Base-by-base conservation (phyloP, 2,329 filamentous ascomycete genomes). In the Chaetomiaceae sp. region DNA sequence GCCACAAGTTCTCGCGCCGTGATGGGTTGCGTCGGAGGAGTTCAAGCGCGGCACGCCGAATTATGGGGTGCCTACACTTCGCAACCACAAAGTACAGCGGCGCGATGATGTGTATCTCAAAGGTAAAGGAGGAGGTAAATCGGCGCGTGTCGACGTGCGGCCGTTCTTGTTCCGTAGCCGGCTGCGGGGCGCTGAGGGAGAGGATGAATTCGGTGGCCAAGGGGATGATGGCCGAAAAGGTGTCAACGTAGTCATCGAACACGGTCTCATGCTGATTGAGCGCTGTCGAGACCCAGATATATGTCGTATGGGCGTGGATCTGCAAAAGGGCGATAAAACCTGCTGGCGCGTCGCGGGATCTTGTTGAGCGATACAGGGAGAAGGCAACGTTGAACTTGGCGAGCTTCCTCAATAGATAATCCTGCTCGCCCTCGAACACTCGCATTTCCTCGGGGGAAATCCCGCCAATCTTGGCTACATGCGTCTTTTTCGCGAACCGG, bases 101-200 rank as follows among this genome's bases (percentile, higher is more conserved):
- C 0, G 68, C 64, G 20, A 72, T 60, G 0, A 71, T 44, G 17
- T 69, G 67, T 11, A 67, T 69, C 32, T 72, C 68, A 37, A 72
- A 72, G 6, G 61, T 64, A 29, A 73, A 73, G 38, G 51, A 53
- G 41, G 52, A 36, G 24, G 50, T 38, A 42, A 56, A 38, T 10
- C 54, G 45, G 15, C 49, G 42, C 14, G 54, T 45, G 17, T 52
- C 43, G 5, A 34, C 30, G 35, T 38, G 35, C 18, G 47, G 45
- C 32, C 30, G 47, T 33, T 40, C 41, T 5, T 42, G 35, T n/a
- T 50, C 44, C 4, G 44, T 47, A 26, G 10, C 35, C 5, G 46
- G 15, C 10, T 38, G 26, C 17, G 45, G 47, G 7, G 27, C 15
- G 12, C 33, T 24, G 14, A 55, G 47, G 1, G 52, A 48, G 35